These are phyloP conservation scores for Colletotrichum theobromicola DNA, from an alignment of 2,329 filamentous ascomycete genomes.

Conservation along the genomic window DNA sequence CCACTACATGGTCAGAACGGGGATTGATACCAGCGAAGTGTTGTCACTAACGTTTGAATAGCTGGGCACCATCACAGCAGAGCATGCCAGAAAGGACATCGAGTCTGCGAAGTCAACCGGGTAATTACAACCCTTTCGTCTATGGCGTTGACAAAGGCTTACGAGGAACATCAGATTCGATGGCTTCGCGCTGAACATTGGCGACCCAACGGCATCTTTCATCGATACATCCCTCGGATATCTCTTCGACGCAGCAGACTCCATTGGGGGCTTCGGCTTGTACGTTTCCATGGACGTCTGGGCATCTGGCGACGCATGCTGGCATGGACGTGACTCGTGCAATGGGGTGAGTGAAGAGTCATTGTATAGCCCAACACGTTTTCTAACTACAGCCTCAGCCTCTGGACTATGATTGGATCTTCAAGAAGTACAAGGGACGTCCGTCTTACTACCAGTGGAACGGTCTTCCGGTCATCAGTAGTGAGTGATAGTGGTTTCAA, in stretches of 20 bases:
- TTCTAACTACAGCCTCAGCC: not conserved
- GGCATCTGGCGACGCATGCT: not conserved
- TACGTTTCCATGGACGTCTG: not conserved
- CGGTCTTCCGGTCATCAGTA: not conserved
- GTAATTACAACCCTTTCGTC: not conserved
- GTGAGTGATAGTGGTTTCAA: not conserved
- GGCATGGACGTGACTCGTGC: not conserved
- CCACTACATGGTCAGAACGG: not conserved
- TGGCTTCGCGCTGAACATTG: not conserved
- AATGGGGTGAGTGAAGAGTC: not conserved
- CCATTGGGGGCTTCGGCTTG: not conserved
- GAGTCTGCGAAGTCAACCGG: not conserved
- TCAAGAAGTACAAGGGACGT: not conserved
- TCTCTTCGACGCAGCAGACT: not conserved
- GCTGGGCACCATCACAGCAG: accelerated
- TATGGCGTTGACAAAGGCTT: accelerated
- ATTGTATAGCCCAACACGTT: not conserved
- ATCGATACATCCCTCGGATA: not conserved
- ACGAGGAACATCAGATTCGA: not conserved
- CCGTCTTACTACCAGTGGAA: not conserved
- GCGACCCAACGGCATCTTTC: not conserved
- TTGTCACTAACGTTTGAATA: not conserved
- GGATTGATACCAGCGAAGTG: accelerated
- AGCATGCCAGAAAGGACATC: not conserved
- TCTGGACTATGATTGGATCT: not conserved